Conservation (phyloP, 495 filamentous ascomycete species). For the Hypomontagnella submonticulosa region DNA sequence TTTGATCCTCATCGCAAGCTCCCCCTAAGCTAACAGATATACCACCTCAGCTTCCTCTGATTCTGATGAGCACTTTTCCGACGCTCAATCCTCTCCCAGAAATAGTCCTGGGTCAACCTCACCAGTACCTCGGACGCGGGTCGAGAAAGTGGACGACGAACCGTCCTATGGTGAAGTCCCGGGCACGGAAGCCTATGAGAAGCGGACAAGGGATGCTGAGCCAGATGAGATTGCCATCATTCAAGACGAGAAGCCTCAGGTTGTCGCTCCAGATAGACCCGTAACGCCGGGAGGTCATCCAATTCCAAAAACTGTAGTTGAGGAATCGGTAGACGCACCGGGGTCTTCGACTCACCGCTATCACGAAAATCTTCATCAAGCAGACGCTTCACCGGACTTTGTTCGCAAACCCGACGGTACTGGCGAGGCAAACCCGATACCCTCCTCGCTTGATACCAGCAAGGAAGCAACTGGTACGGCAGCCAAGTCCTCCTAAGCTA, state of each 20-base stretch:
- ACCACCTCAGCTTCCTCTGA: conserved; percentile 66
- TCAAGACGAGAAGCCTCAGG: conserved; percentile 56
- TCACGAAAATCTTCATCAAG: conserved; percentile 52
- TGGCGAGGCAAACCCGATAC: conserved; percentile 42
- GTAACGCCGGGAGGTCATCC: conserved; percentile 55
- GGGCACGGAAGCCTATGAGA: conserved; percentile 79
- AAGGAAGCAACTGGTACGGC: conserved; percentile 49
- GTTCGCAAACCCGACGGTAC: conserved; percentile 57
- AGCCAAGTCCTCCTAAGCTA: conserved; percentile 51
- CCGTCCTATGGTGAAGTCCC: conserved; percentile 87
- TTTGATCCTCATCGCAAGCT: conserved; percentile 2
- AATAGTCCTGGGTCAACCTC: conserved; percentile 63
- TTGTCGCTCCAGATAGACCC: conserved; percentile 41
- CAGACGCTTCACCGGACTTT: conserved; percentile 61
- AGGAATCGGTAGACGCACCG: conserved; percentile 57
- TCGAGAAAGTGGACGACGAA: conserved; percentile 77
- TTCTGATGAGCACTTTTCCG: conserved; percentile 90
- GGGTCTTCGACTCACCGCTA: conserved; percentile 54
- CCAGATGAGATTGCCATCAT: conserved; percentile 75
- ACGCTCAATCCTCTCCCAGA: conserved; percentile 78
- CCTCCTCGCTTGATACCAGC: conserved; percentile 44
- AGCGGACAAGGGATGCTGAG: conserved; percentile 82
- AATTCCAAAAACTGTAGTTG: conserved; percentile 61
- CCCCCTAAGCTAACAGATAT: conserved; percentile 22
- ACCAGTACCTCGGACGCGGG: conserved; percentile 82